Base-by-base conservation (phyloP, 169 alveolate genomes). In the Cryptosporidium sp. region DNA sequence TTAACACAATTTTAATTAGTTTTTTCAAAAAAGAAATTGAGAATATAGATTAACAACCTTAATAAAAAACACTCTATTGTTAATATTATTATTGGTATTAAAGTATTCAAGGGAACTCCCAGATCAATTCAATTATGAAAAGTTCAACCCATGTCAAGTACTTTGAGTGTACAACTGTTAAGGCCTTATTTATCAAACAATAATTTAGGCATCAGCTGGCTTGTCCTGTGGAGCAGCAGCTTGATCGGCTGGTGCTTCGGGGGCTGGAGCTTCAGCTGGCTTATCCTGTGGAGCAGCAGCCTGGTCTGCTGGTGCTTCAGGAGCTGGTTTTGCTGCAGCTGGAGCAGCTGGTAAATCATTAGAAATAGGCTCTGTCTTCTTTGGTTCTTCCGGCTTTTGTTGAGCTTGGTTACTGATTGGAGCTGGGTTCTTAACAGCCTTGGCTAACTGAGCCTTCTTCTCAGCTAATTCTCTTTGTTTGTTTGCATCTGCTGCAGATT, bases 391-490 rank as follows among this genome's bases (percentile, higher is more conserved):
- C 16, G 89, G 73, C 70, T 80, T 65, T 21, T 16, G 21, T 37
- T 41, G 80, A n/a, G 89, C 67, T 10, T 80, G 62, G 39, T 23
- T 58, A 26, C 51, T 73, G 29, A 41, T 62, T 37, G 65, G 65
- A 10, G 65, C 31, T n/a, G 89, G 80, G 10, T 67, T 67, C 68
- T 80, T 80, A 6, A 67, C 75, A 29, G 89, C 74, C 65, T 80
- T 80, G 12, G 89, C 89, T 37, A 80, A 62, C 62, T 61, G 61
- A 4, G 89, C 89, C 23, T 80, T 80, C 67, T 62, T 80, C 37
- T 80, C 89, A 1, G 89, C 89, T 50, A 80, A 65, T 62, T 62
- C 75, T 61, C 89, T 80, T 65, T 80, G 89, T 39, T 65, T 80
- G 55, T 80, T 65, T 39, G 75, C 75, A 41, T 80, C 89, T 21